Evolutionary conservation across 2,329 filamentous ascomycete genomes (phyloP).

Genomic region (Epichloe sylvatica): DNA sequence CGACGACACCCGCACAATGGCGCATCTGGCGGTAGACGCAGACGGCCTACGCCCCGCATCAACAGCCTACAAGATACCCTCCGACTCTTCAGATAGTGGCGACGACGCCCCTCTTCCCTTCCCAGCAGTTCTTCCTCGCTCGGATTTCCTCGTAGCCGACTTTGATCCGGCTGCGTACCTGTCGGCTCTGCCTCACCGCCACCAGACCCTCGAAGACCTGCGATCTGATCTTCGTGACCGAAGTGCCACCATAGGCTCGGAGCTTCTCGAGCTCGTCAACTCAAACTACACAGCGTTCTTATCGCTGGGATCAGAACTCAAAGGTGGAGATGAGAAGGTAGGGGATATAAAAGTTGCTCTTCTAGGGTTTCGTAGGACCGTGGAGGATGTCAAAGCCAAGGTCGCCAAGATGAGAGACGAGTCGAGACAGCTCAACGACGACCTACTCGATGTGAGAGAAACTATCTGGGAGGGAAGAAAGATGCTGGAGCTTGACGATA

Average conservation of each 20-base stretch:
- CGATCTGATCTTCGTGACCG: conserved; percentile 73
- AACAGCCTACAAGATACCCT: conserved; percentile 5
- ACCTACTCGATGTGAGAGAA: conserved; percentile 50
- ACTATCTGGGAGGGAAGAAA: conserved; percentile 47
- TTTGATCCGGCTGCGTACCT: conserved; percentile 79
- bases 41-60: conserved; percentile 7
- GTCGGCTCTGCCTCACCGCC: conserved; percentile 64
- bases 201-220: conserved; percentile 91
- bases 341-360: conserved; percentile 81
- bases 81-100: conserved; percentile 21
- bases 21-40: not conserved
- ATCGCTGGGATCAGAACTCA: conserved; percentile 63
- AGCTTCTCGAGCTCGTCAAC: conserved; percentile 90
- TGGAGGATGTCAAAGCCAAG: conserved; percentile 55
- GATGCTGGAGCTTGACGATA: conserved; percentile 54
- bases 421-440: conserved; percentile 45
- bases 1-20: conserved; percentile 1
- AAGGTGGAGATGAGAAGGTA: conserved; percentile 79
- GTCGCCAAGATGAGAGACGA: conserved; percentile 52
- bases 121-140: conserved; percentile 67
- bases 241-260: conserved; percentile 63
- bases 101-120: conserved; percentile 70
- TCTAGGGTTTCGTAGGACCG: conserved; percentile 69
- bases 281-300: conserved; percentile 88
- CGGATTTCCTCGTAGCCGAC: conserved; percentile 61